phyloP scores from a whole-genome alignment of 2,329 filamentous ascomycete species.

The Volutella citrinella region DNA sequence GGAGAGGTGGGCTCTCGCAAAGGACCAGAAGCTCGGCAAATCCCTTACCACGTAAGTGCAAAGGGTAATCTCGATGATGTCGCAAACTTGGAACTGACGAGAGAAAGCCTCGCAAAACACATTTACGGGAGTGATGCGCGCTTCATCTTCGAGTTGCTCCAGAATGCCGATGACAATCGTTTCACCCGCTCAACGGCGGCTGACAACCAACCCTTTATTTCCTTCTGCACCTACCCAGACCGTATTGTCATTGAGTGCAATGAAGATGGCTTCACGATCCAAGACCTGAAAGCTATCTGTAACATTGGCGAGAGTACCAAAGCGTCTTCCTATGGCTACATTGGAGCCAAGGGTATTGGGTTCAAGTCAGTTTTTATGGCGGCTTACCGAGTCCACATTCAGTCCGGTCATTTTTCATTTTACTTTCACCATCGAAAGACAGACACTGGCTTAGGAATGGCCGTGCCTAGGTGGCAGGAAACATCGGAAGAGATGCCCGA shows the following conservation, averaged over 20 bases:
- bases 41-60: constrained; percentile 20
- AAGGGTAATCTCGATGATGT: no score
- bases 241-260: constrained; percentile 47
- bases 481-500: constrained; percentile 8
- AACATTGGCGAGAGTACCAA: constrained; percentile 45
- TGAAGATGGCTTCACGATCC: constrained; percentile 42
- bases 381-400: constrained; percentile 42
- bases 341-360: constrained; percentile 50
- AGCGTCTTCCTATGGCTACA: constrained; percentile 36
- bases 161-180: constrained; percentile 52
- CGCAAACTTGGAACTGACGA: no score
- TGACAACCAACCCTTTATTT: constrained; percentile 26
- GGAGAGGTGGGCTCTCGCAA: constrained; percentile 18
- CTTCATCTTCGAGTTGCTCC: constrained; percentile 52
- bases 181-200: constrained; percentile 27
- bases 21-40: constrained; percentile 21
- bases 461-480: constrained; percentile 41
- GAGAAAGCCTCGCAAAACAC: constrained; percentile 37
- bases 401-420: constrained; percentile 44
- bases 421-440: constrained; percentile 37
- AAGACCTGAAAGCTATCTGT: constrained; percentile 46
- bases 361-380: constrained; percentile 52
- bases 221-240: constrained; percentile 34
- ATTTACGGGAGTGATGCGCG: constrained; percentile 41
- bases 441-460: constrained; percentile 49